Evolutionary conservation across 2,329 filamentous ascomycete genomes (phyloP).

Genomic region (Gyromitra esculenta): DNA sequence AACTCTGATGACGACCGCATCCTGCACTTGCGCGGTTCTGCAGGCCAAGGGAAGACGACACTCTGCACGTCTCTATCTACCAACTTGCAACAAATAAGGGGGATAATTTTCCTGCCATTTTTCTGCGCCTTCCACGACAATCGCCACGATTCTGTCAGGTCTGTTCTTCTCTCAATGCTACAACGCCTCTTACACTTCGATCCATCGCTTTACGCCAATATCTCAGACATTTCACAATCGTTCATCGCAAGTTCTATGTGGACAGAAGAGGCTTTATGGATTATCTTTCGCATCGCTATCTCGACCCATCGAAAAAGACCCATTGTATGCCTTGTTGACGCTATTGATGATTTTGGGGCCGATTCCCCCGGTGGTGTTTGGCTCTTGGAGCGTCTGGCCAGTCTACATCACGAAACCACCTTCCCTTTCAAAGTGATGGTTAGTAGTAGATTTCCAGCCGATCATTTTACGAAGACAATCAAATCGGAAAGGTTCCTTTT

Average conservation of each 20-base stretch:
- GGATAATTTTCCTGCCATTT: not conserved
- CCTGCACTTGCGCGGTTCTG: conserved; percentile 8
- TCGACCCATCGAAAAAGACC: not conserved
- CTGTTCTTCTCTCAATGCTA: conserved; percentile 15
- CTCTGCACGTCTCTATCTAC: conserved; percentile 6
- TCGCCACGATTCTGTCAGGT: not conserved
- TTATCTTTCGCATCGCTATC: not conserved
- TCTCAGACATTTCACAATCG: not conserved
- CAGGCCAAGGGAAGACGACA: conserved; percentile 15
- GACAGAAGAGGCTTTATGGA: conserved; percentile 11
- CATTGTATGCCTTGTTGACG: conserved; percentile 5
- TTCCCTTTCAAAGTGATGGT: not conserved
- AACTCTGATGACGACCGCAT: not conserved
- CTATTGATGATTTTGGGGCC: not conserved
- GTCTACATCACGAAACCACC: conserved; percentile 1
- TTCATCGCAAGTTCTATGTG: not conserved
- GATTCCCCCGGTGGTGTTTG: not conserved
- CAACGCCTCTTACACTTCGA: not conserved
- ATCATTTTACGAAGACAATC: not conserved
- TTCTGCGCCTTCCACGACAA: not conserved
- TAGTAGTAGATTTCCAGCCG: not conserved
- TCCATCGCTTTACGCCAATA: not conserved
- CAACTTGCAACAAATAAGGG: not conserved
- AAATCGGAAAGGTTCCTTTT: not conserved
- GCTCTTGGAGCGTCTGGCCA: conserved; percentile 15